These are phyloP conservation scores for Tillandsia leiboldiana DNA, from an alignment of 176 grass and related monocot species.

Conservation along the genomic window DNA sequence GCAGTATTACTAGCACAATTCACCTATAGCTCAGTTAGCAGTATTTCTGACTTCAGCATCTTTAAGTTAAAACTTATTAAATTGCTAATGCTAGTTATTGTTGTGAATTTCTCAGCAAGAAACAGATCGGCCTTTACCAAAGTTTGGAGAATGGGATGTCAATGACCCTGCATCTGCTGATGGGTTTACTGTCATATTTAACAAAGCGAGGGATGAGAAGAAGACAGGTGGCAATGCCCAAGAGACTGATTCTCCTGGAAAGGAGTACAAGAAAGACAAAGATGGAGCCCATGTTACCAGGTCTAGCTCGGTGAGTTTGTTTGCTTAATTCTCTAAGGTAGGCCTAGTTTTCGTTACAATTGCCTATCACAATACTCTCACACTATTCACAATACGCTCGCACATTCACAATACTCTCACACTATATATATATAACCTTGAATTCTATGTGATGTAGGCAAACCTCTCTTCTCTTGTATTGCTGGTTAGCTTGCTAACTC, in stretches of 20 bases:
- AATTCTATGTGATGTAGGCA: too few relatives aligned
- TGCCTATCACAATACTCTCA: neutral
- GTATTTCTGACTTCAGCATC: neutral
- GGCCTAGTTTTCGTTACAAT: neutral
- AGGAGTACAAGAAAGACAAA: neutral
- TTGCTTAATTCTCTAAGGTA: neutral
- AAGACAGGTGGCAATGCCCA: slow-evolving; percentile 12
- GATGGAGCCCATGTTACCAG: neutral
- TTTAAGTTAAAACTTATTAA: neutral
- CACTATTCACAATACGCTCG: neutral
- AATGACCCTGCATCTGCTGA: slow-evolving; percentile 24
- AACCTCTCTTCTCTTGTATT: too few relatives aligned
- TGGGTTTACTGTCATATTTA: slow-evolving; percentile 24
- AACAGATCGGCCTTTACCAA: slow-evolving; percentile 12
- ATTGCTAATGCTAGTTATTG: neutral
- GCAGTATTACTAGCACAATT: neutral
- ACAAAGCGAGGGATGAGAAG: slow-evolving; percentile 21
- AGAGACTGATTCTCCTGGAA: neutral
- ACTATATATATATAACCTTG: neutral
- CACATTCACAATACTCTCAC: too few relatives aligned
- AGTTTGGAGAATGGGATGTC: slow-evolving; percentile 30
- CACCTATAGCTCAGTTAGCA: neutral
- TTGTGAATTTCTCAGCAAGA: slow-evolving; percentile 12
- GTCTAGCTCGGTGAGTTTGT: neutral
- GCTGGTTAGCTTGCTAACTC: too few relatives aligned